Percentiles rank a stretch among this genome's conserved stretches.
Evolutionary conservation across 352 stramenopile genomes (phyloP).

Genomic region (Porosira glacialis): DNA sequence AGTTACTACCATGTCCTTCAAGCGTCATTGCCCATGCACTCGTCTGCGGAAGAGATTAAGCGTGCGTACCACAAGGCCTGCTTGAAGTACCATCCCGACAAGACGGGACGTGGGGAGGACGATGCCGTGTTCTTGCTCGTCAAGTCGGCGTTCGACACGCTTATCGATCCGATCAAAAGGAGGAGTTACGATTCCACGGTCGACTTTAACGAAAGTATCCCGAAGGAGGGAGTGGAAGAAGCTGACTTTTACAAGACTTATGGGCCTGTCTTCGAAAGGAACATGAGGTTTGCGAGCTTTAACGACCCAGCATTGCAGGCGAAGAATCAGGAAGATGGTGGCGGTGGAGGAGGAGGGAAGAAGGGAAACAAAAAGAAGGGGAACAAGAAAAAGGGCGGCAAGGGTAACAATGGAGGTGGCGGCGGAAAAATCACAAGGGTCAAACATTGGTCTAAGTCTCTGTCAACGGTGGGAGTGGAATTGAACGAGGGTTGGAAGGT

Average conservation of each 20-base stretch:
- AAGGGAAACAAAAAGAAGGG: conserved; percentile 8
- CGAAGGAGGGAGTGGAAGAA: conserved; percentile 52
- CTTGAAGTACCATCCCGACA: conserved; percentile 84
- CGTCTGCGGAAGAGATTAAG: conserved; percentile 65
- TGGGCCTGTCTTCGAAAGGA: conserved; percentile 79
- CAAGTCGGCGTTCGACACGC: conserved; percentile 82
- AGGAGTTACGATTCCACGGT: conserved; percentile 81
- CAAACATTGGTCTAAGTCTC: no score
- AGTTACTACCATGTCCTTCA: conserved; percentile 72
- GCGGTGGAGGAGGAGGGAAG: neutral
- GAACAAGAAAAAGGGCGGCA: conserved; percentile 38
- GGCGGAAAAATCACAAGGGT: conserved; percentile 8
- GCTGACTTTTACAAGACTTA: conserved; percentile 82
- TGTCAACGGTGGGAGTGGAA: no score
- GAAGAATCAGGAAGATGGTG: no score
- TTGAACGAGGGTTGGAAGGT: no score
- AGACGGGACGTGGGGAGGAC: conserved; percentile 77
- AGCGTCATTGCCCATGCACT: conserved; percentile 51
- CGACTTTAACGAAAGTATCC: conserved; percentile 84
- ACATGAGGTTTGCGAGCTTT: conserved; percentile 78
- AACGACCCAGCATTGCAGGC: conserved; percentile 57
- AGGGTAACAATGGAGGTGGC: conserved; percentile 26
- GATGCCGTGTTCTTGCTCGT: conserved; percentile 84
- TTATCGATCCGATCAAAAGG: conserved; percentile 74
- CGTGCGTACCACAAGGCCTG: conserved; percentile 82